These are phyloP conservation scores for Mikania micrantha DNA, from an alignment of 129 eudicot genomes.

Conservation along the genomic window DNA sequence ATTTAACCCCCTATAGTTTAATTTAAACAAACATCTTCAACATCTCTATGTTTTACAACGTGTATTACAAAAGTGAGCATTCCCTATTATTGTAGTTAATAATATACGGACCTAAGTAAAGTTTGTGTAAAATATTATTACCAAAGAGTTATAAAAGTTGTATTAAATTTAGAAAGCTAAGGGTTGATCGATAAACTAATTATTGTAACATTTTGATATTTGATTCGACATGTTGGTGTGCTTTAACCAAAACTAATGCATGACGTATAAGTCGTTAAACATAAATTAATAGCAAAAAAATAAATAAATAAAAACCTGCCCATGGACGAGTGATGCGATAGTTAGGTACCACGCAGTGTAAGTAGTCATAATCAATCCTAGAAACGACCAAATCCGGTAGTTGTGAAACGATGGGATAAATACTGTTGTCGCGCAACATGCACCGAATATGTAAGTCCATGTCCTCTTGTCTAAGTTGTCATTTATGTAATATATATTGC, in stretches of 20 bases:
- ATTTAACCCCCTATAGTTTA: slow-evolving; percentile 16
- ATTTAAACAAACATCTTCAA: not conserved
- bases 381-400: slow-evolving; percentile 92
- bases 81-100: not conserved
- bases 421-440: slow-evolving; percentile 98
- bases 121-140: not conserved
- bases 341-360: slow-evolving; percentile 98
- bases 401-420: slow-evolving; percentile 96
- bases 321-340: slow-evolving; percentile 81
- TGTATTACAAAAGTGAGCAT: not conserved
- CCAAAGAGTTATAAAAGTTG: not conserved
- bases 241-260: not conserved
- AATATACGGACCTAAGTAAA: not conserved
- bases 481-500: slow-evolving; percentile 95
- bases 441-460: slow-evolving; percentile 98
- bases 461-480: slow-evolving; percentile 99
- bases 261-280: not conserved
- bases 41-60: not conserved
- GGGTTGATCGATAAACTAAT: not conserved
- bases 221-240: not conserved
- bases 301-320: slow-evolving; percentile 57
- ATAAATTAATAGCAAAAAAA: not conserved
- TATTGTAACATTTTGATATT: not conserved
- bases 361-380: slow-evolving; percentile 91
- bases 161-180: not conserved